Evolutionary conservation across 306 rosid species (phyloP), one percentile per base, ranked within the genome.

Genomic region (Macrotyloma uniflorum): DNA sequence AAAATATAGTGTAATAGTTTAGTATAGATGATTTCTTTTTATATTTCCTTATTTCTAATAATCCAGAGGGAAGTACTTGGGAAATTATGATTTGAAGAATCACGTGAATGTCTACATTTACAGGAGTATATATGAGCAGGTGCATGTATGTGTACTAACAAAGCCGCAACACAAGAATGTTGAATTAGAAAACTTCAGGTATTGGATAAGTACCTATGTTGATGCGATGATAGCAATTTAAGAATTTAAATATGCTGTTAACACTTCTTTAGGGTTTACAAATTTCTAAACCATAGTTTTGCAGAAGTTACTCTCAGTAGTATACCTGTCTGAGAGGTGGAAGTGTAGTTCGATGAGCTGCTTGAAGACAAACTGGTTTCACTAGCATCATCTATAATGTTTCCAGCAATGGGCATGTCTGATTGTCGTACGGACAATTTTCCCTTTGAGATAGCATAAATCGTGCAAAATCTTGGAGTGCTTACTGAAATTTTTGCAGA

Each of bases 371-470:
- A 80, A 72, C 87, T 88, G 77, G 83, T 80, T 78, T 85, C 96
- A 51, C 97, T 91, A 19, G 73, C 23, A 67, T 90, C 88, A 75
- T 86, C 93, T 38, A 75, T 76, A 64, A 73, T 50, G 87, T 80
- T 88, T 70, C 32, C 88, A 43, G 69, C 83, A 42, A 86, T 74
- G 28, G 82, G 88, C 12, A 81, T 45, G 70, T 90, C 86, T 65
- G 99, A 78, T 15, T 88, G 84, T 4, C 94, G 93, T 59, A 91
- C 67, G 13, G 89, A 86, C 83, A 96, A 62, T 59, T 88, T 93
- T 76, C 98, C 98, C 83, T 91, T 93, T 2, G 94, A 88, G 84
- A 88, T 75, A 66, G 90, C 92, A 89, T 91, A 96, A 47, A 96
- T 87, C 0, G 97, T 84, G 79, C 98, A 96, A 78, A 83, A 87